A percentile compares a stretch with the other conserved stretches of the same genome.
These are phyloP conservation scores for Leishmania guyanensis DNA, from an alignment of 208 protist genomes.

Conservation along the genomic window DNA sequence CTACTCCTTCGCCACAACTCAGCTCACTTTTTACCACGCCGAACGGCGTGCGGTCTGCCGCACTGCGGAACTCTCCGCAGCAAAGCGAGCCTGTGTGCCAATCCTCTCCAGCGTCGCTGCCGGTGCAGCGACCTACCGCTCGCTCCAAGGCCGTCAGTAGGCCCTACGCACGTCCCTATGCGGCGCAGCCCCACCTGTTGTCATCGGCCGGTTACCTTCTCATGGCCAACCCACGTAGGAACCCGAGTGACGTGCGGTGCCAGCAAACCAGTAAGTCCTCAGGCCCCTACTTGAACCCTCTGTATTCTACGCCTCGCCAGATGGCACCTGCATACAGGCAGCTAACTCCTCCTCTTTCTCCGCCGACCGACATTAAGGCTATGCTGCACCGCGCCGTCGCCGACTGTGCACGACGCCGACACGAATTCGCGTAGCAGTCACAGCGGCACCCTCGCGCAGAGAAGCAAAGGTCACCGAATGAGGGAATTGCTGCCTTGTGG, in stretches of 20 bases:
- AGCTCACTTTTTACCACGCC: conserved; percentile 11
- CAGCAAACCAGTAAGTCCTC: conserved; percentile 7
- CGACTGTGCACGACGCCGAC: conserved; percentile 63
- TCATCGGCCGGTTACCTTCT: conserved; percentile 14
- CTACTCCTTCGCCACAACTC: background rate
- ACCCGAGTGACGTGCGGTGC: conserved; percentile 7
- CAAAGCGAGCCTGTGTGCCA: conserved; percentile 15
- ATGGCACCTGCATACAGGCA: conserved; percentile 22
- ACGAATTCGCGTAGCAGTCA: conserved; percentile 7
- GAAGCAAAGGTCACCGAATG: background rate
- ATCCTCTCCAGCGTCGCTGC: conserved; percentile 6
- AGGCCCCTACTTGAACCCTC: conserved; percentile 41
- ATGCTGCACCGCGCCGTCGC: conserved; percentile 78
- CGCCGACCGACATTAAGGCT: conserved; percentile 63
- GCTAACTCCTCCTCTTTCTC: conserved; percentile 7
- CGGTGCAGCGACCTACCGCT: conserved; percentile 7
- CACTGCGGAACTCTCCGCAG: conserved; percentile 32
- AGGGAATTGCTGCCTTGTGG: background rate
- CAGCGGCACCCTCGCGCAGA: background rate
- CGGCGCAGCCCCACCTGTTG: conserved; percentile 13
- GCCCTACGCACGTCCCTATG: conserved; percentile 15
- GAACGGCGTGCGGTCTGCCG: background rate
- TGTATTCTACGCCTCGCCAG: conserved; percentile 38
- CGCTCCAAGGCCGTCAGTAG: conserved; percentile 6
- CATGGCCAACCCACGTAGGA: conserved; percentile 23